phyloP scores from a whole-genome alignment of 2,329 filamentous ascomycete genomes.

The Phyllosticta capitalensis region DNA sequence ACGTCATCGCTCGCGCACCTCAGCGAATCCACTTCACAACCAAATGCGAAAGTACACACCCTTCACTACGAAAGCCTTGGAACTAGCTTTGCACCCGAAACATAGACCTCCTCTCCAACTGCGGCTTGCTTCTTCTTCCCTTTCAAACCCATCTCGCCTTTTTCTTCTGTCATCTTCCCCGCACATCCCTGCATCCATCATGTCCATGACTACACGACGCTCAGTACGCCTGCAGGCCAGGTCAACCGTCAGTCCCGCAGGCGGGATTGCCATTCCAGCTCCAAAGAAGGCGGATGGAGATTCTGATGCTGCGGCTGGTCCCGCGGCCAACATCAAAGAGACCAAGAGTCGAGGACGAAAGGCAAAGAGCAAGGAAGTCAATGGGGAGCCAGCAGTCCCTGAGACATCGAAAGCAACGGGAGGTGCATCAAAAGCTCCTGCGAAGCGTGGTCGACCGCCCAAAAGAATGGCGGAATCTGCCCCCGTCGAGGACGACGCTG shows the following conservation, averaged over 20 bases:
- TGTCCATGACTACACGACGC: background rate
- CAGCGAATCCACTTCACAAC: background rate
- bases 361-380: background rate
- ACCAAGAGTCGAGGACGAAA: background rate
- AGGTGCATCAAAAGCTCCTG: background rate
- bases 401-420: background rate
- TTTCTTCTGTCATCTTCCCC: background rate
- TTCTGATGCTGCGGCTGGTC: background rate
- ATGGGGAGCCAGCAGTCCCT: background rate
- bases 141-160: background rate
- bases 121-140: background rate
- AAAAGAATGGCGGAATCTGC: too few relatives aligned
- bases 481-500: too few relatives aligned
- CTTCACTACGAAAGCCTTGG: background rate
- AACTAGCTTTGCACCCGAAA: background rate
- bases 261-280: background rate
- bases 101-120: background rate
- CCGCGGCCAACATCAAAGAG: background rate
- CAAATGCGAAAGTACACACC: background rate
- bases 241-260: background rate
- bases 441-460: conserved; percentile 4
- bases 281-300: background rate
- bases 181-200: background rate
- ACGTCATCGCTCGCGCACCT: conserved; percentile 4
- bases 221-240: conserved; percentile 4